Evolutionary conservation across 371 early-diverging fungal genomes (phyloP), one percentile per base, ranked within the genome.

Genomic region (Mortierella sp.): DNA sequence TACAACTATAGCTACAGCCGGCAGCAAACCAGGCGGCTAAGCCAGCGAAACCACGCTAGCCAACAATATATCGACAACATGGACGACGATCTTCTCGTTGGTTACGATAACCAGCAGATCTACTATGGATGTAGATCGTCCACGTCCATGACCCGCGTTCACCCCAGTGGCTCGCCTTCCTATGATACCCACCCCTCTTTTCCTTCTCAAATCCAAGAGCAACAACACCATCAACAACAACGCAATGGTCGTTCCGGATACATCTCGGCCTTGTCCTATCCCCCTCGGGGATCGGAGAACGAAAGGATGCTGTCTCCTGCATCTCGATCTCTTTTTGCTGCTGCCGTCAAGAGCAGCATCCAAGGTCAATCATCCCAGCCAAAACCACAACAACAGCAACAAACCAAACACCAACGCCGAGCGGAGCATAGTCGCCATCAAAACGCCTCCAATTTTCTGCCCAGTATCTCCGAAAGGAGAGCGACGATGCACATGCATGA

Each of bases 61-160:
- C 80, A 75, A 29, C 66, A 69, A 44, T 31, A 66, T 24, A 47
- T 67, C 55, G 76, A 80, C 19, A 47, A 58, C 45, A 40, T 70
- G 63, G 76, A 80, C 34, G 80, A 76, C 26, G 80, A 80, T 64
- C 39, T 80, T 66, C 44, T 80, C 64, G 26, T 80, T 39, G 80
- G 80, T 14, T 79, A 74, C 48, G 74, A 79, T 63, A 71, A 64
- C 64, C 70, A 68, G 43, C 66, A 68, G 31, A 50, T 71, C 68
- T 68, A 68, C 65, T 68, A 80, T 52, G 76, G 76, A 43, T 76
- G 72, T 16, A 66, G 73, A 4, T 66, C 69, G 26, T 65, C 73
- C n/a, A 50, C 73, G 1, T 76, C 80, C n/a, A 79, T 74, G 79
- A 45, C 68, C 16, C 67, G 75, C 61, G 79, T 79, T 44, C 79